Evolutionary conservation across 306 rosid genomes (phyloP).

Genomic region (Mimosa bimucronata): DNA sequence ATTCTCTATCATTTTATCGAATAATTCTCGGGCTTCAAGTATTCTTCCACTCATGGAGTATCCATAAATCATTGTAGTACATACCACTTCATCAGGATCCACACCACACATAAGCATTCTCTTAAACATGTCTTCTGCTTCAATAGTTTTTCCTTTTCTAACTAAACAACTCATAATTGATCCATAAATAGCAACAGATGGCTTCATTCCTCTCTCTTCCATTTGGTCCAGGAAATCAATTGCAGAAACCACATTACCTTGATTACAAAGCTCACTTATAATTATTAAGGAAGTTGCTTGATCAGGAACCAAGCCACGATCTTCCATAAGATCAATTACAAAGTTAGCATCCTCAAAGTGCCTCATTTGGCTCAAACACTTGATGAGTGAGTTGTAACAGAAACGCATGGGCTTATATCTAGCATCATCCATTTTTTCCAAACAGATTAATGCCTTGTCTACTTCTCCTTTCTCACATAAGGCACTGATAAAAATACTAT

Average conservation of each 20-base stretch:
- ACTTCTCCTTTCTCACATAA: constrained; percentile 43
- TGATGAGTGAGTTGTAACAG: constrained; percentile 51
- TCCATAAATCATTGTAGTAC: constrained; percentile 48
- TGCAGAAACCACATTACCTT: constrained; percentile 39
- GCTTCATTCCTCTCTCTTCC: constrained; percentile 41
- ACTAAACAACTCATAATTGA: constrained; percentile 45
- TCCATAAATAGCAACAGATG: constrained; percentile 49
- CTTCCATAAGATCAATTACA: constrained; percentile 45
- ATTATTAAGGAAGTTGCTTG: constrained; percentile 45
- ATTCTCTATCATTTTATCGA: constrained; percentile 48
- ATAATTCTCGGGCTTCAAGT: constrained; percentile 45
- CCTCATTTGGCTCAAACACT: constrained; percentile 45
- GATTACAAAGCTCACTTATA: constrained; percentile 45
- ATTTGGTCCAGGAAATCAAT: constrained; percentile 33
- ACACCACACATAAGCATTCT: constrained; percentile 53
- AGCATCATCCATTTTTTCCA: constrained; percentile 40
- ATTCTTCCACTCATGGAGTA: constrained; percentile 45
- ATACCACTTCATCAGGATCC: constrained; percentile 47
- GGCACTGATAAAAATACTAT: constrained; percentile 37
- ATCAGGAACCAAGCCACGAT: constrained; percentile 40
- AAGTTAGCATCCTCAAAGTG: constrained; percentile 42
- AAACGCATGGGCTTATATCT: constrained; percentile 48
- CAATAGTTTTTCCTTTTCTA: constrained; percentile 38
- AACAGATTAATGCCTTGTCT: constrained; percentile 36
- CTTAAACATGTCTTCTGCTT: constrained; percentile 49